Conservation (phyloP, 2,329 filamentous ascomycete species). For the Juglanconis juglandina region DNA sequence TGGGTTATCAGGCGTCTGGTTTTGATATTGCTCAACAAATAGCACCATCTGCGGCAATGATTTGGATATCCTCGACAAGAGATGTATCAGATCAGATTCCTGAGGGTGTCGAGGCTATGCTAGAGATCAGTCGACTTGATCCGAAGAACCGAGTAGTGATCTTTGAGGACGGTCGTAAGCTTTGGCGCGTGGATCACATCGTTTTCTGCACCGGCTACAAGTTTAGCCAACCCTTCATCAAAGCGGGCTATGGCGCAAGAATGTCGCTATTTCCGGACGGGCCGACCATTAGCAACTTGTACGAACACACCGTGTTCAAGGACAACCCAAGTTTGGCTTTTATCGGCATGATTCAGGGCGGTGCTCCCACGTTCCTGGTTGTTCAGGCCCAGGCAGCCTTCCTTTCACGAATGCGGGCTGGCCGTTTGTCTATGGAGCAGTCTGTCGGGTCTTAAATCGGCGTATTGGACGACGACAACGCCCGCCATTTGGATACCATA, state of each 20-base stretch:
- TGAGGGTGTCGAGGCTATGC: not conserved
- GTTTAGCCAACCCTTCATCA: conserved; percentile 1
- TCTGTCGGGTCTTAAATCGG: not conserved
- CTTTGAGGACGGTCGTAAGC: not conserved
- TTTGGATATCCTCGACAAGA: conserved; percentile 3
- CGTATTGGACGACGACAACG: not conserved
- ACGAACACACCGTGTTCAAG: not conserved
- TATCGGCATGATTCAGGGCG: not conserved
- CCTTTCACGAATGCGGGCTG: not conserved
- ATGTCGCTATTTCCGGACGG: not conserved
- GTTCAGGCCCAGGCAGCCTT: conserved; percentile 7
- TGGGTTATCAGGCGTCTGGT: conserved; percentile 3
- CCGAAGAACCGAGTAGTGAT: not conserved
- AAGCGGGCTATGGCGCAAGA: not conserved
- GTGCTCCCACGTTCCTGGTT: conserved; percentile 1
- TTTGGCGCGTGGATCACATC: not conserved
- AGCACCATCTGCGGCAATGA: not conserved
- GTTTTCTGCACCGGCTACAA: conserved; percentile 7
- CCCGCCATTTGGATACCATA: not conserved
- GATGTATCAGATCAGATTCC: not conserved
- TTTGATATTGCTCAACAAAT: conserved; percentile 3
- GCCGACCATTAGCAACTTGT: not conserved
- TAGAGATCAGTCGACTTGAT: not conserved
- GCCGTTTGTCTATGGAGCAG: not conserved
- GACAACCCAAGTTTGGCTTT: not conserved